A percentile compares a stretch with the other conserved stretches of the same genome.
These are phyloP conservation scores for Microdochium paspali DNA, from an alignment of 2,329 filamentous ascomycete species.

Conservation along the genomic window DNA sequence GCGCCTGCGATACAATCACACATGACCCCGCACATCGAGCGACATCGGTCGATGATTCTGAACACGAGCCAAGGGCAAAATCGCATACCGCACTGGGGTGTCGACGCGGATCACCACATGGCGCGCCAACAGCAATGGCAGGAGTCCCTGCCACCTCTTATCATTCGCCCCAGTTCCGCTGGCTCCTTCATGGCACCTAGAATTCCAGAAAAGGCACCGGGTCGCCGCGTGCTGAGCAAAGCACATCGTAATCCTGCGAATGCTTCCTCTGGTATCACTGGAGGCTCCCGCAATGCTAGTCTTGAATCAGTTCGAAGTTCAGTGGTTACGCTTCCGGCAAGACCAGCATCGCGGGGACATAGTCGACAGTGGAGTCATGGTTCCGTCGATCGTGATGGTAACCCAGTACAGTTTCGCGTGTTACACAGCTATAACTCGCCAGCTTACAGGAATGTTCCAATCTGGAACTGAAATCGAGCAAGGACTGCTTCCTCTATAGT, in stretches of 20 bases:
- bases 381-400: background rate
- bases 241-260: no score
- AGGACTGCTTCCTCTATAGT: no score
- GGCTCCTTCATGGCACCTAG: background rate
- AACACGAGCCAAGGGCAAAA: background rate
- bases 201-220: background rate
- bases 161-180: background rate
- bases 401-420: background rate
- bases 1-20: background rate
- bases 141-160: background rate
- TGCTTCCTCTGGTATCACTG: no score
- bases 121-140: background rate
- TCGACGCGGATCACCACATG: background rate
- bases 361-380: background rate
- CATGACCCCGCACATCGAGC: background rate
- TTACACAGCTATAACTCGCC: background rate
- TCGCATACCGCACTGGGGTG: background rate
- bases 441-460: background rate
- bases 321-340: background rate
- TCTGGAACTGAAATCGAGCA: background rate
- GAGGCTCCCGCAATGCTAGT: no score
- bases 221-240: background rate
- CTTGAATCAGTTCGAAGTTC: no score
- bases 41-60: background rate
- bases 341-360: background rate